Base-by-base conservation (phyloP, 208 protist genomes). In the Crithidia sp. region DNA sequence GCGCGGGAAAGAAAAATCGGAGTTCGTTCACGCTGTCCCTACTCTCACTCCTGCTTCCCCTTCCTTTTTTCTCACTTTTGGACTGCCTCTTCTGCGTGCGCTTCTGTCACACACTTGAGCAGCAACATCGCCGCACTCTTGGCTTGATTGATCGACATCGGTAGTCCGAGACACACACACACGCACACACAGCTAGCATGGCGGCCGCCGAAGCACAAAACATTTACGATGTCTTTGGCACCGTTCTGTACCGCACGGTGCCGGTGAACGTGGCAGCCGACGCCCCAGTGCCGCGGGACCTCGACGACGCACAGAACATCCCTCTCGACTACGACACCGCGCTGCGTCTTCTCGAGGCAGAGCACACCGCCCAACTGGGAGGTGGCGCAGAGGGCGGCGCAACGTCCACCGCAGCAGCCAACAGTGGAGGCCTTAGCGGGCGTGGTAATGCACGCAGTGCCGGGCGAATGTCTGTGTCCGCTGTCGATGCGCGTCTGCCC, bases 171-270 rank as follows among this genome's bases (percentile, higher is more conserved):
- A 28, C 28, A 28, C 28, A 28, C 28, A 28, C 28, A 28, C 28
- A 28, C 28, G 28, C 28, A 28, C 28, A 28, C 28, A 28, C 28
- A 28, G 28, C 28, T 28, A 28, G 28, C n/a, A 92, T 92, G 87
- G 72, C 85, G 14, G 53, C 66, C 14, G 60, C 79, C n/a, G 81
- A 83, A 14, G 75, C 61, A 2, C 70, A 58, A 3, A 94, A 87
- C 74, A 67, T 92, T 19, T 96, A 96, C 59, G 83, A 92, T 62
- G 68, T 73, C 10, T 74, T 84, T 16, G 91, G 91, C 19, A 96
- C 91, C 0, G 79, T 94, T 2, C 80, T 93, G 3, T 94, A 88
- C 74, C 76, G 86, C 52, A 84, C 82, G 2, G 72, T 96, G 8
- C 74, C 71, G 4, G 78, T 72, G 16, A 55, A 55, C 2, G 73